phyloP scores from a whole-genome alignment of 345 rosid genomes.

The Populus alba region DNA sequence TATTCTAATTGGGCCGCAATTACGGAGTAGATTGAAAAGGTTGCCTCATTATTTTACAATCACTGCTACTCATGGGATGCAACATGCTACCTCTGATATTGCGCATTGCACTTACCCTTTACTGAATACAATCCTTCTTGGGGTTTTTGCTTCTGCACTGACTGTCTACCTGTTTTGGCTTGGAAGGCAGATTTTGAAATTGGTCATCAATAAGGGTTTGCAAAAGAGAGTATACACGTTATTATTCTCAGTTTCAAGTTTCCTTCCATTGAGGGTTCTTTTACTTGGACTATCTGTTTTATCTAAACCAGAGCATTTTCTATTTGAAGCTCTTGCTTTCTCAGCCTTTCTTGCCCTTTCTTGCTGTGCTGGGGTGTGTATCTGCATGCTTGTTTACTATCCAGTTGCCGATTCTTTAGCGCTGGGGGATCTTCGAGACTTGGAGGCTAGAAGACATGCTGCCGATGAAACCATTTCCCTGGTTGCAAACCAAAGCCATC shows the following conservation, averaged over 20 bases:
- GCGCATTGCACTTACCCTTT: constrained; percentile 90
- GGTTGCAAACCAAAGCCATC: constrained; percentile 47
- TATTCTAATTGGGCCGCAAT: constrained; percentile 58
- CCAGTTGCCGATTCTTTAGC: constrained; percentile 94
- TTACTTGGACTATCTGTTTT: constrained; percentile 80
- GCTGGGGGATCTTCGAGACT: constrained; percentile 56
- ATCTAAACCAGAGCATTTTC: constrained; percentile 57
- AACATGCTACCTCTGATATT: constrained; percentile 31
- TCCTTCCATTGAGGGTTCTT: constrained; percentile 79
- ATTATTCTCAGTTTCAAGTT: constrained; percentile 75
- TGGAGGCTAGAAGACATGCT: constrained; percentile 49
- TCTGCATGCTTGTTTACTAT: constrained; percentile 77
- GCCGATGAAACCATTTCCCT: constrained; percentile 52
- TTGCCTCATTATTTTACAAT: constrained; percentile 73
- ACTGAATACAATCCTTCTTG: constrained; percentile 78
- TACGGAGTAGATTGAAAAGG: constrained; percentile 38
- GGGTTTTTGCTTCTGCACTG: constrained; percentile 62
- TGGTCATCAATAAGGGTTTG: constrained; percentile 90
- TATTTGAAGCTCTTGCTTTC: constrained; percentile 80
- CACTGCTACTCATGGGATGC: constrained; percentile 31
- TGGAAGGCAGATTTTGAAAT: constrained; percentile 75
- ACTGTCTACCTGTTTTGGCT: constrained; percentile 84
- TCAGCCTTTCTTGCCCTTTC: constrained; percentile 71
- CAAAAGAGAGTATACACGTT: constrained; percentile 83
- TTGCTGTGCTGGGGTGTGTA: constrained; percentile 69